phyloP scores from a whole-genome alignment of 805 yeast species.

The Yamadazyma sp. region DNA sequence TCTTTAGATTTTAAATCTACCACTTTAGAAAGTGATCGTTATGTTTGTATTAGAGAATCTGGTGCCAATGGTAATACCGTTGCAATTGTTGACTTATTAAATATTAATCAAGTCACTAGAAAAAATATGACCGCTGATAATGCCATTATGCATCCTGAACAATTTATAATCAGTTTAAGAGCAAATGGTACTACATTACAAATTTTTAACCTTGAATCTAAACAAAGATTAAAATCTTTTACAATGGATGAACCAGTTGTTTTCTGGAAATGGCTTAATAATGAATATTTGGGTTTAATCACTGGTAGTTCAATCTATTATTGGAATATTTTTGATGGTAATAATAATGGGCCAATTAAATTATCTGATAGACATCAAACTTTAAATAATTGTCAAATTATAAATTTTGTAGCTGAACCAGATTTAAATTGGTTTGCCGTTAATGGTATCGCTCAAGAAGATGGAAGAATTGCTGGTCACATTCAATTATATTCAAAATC shows the following conservation, averaged over 20 bases:
- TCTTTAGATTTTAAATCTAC: conserved; percentile 91
- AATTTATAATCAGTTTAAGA: conserved; percentile 85
- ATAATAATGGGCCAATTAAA: conserved; percentile 72
- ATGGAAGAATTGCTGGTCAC: conserved; percentile 93
- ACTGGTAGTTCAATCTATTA: conserved; percentile 72
- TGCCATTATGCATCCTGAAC: conserved; percentile 93
- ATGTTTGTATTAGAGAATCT: conserved; percentile 75
- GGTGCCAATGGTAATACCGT: conserved; percentile 74
- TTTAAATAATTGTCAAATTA: conserved; percentile 79
- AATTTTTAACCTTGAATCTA: conserved; percentile 83
- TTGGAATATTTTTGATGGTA: conserved; percentile 83
- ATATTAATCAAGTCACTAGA: conserved; percentile 75
- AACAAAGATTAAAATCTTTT: conserved; percentile 85
- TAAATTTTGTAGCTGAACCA: conserved; percentile 80
- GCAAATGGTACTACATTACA: conserved; percentile 97
- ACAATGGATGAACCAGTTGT: conserved; percentile 85
- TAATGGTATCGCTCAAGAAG: conserved; percentile 92
- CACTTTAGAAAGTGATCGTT: conserved; percentile 89
- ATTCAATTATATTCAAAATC: conserved; percentile 87
- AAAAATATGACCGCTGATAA: conserved; percentile 97
- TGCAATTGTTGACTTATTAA: conserved; percentile 82
- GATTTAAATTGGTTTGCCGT: conserved; percentile 90
- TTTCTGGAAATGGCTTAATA: conserved; percentile 92
- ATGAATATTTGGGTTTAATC: conserved; percentile 73
- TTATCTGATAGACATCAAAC: conserved; percentile 82